phyloP scores from a whole-genome alignment of 768 basidiomycete species.

The Trametes meyenii region DNA sequence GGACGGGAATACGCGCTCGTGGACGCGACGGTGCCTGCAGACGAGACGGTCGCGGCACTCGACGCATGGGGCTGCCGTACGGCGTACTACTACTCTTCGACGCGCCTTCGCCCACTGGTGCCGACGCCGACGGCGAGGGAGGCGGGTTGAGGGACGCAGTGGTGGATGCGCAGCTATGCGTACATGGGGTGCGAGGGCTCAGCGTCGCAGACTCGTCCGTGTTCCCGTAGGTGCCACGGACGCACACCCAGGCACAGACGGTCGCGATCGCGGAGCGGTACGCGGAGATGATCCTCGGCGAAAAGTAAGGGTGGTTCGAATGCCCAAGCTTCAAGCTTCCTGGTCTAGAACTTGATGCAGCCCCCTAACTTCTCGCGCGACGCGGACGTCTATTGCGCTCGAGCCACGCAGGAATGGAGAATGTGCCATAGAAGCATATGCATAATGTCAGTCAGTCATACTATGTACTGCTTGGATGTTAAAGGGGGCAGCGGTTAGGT shows the following conservation, averaged over 20 bases:
- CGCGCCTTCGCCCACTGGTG: constrained; percentile 28
- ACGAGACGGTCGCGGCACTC: constrained; percentile 35
- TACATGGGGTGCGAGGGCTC: constrained; percentile 47
- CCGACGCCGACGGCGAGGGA: background rate
- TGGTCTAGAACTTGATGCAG: too few species aligned
- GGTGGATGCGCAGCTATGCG: constrained; percentile 45
- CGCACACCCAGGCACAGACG: constrained; percentile 40
- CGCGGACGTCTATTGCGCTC: too few species aligned
- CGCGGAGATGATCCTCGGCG: constrained; percentile 36
- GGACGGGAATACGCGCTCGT: constrained; percentile 14
- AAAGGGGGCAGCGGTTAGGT: too few species aligned
- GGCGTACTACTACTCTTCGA: constrained; percentile 41
- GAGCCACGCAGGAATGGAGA: too few species aligned
- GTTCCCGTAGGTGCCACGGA: constrained; percentile 35
- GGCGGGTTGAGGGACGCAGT: constrained; percentile 31
- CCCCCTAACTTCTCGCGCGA: too few species aligned
- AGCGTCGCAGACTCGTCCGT: constrained; percentile 35
- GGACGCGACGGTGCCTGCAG: constrained; percentile 32
- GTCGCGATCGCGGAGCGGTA: constrained; percentile 43
- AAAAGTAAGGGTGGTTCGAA: background rate
- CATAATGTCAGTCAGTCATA: too few species aligned
- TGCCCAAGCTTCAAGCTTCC: background rate
- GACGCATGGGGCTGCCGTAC: constrained; percentile 36
- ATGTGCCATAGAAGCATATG: too few species aligned
- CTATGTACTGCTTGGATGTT: too few species aligned